Base-by-base conservation (phyloP, 2,329 filamentous ascomycete genomes). In the Ilyonectria destructans region DNA sequence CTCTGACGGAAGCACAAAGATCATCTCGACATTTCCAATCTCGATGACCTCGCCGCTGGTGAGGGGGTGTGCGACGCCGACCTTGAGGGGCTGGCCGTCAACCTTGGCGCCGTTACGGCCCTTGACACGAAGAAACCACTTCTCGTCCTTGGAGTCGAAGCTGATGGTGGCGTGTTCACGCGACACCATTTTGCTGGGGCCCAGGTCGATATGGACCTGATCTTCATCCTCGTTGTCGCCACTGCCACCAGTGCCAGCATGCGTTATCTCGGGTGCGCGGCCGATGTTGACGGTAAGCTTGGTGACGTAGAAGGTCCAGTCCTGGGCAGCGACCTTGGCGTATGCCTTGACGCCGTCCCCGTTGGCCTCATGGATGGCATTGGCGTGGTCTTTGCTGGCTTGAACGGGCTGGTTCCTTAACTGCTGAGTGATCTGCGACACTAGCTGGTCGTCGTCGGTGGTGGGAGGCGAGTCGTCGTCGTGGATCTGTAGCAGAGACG, bases 21-120 rank as follows among this genome's bases (percentile, higher is more conserved):
- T 96, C 96, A 99, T 99, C 84, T 99, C 96, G 1, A 96, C 93
- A 60, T 93, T 93, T 75, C 92, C 93, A 77, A 98, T 93, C 77
- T 97, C 95, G 65, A 99, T 91, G 49, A 98, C 94, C 79, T 96
- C 92, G 65, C 96, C 96, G 75, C 95, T 97, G 48, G 90, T 89
- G 29, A 99, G 87, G 33, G 89, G 84, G 37, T 90, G 88, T 40
- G 89, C 87, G 45, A 87, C 84, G 13, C 92, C 92, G 58, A 91
- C 87, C 76, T 92, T 93, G 63, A 97, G 83, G 21, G 88, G 85
- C 58, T 84, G 83, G 68, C 94, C 93, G 79, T 99, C 94, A 23
- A 98, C 86, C 76, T 93, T 94, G 54, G 97, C 88, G 31, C 95
- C 95, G 79, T 99, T 99, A 73, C 96, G 92, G 21, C 96, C 96